Percentiles rank a stretch among this genome's conserved stretches.
Evolutionary conservation across 192 early-diverging fungal genomes (phyloP).

Genomic region (Diversispora epigaea): DNA sequence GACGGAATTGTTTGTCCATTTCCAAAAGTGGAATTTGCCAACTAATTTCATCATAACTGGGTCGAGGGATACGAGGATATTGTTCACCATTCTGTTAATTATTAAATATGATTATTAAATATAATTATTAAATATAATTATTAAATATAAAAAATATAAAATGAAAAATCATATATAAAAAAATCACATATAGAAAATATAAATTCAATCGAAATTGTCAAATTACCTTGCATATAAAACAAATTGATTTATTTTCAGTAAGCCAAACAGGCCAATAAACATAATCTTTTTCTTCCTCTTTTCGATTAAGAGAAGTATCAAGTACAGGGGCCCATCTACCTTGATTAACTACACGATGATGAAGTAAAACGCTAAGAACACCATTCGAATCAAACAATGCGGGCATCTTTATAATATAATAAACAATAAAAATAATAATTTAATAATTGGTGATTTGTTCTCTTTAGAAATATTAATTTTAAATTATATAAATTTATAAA

Average conservation of each 20-base stretch:
- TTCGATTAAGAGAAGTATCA: conserved; percentile 48
- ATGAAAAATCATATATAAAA: background rate
- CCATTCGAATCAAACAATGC: conserved; percentile 79
- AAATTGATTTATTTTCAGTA: conserved; percentile 67
- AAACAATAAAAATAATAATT: too few species aligned
- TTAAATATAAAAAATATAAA: background rate
- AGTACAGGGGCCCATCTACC: conserved; percentile 83
- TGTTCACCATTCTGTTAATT: conserved; percentile 48
- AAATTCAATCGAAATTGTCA: too few species aligned
- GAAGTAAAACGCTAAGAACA: conserved; percentile 68
- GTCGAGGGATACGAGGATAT: conserved; percentile 70
- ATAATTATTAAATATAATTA: background rate
- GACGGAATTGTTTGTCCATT: conserved; percentile 42
- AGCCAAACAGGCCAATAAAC: conserved; percentile 87
- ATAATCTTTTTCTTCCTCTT: conserved; percentile 37
- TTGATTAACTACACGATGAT: conserved; percentile 61
- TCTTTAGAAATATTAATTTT: conserved; percentile 14
- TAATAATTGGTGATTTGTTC: too few species aligned
- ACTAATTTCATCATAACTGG: conserved; percentile 63
- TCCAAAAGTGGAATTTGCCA: conserved; percentile 67
- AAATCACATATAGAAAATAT: too few species aligned
- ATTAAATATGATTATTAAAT: background rate
- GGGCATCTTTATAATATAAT: conserved; percentile 65
- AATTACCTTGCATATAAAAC: conserved; percentile 67
- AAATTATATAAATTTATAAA: background rate